Percentiles rank a stretch among this genome's conserved stretches.
Conservation (phyloP, 176 grass and related monocot species). For the Aegilops speltoides region DNA sequence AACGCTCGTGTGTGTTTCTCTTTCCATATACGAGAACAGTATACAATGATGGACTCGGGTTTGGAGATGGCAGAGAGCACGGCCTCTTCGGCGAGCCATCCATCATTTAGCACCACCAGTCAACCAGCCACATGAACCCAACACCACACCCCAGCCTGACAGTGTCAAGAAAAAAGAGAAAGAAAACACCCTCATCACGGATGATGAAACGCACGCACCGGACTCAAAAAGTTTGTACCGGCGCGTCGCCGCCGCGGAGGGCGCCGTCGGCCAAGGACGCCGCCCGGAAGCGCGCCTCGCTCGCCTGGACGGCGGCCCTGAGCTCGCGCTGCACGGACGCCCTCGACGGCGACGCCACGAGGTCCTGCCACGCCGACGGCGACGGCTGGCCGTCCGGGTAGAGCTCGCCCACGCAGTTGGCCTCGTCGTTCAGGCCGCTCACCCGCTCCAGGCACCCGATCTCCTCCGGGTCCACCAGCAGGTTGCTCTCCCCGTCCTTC, state of each 20-base stretch:
- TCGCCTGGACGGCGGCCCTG: slow-evolving; percentile 42
- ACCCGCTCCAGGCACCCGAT: slow-evolving; percentile 66
- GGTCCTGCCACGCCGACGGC: slow-evolving; percentile 43
- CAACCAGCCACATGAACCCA: background rate
- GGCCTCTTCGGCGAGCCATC: background rate
- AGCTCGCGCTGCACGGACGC: slow-evolving; percentile 50
- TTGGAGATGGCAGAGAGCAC: background rate
- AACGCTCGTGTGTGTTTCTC: background rate
- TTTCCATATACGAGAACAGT: no score
- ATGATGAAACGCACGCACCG: background rate
- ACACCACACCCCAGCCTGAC: background rate
- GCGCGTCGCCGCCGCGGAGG: background rate
- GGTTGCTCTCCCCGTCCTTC: slow-evolving; percentile 62
- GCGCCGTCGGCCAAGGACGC: background rate
- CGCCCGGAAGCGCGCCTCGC: slow-evolving; percentile 48
- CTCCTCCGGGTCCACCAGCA: slow-evolving; percentile 67
- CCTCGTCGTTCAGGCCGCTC: slow-evolving; percentile 53
- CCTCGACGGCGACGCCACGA: slow-evolving; percentile 46
- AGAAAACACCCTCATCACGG: background rate
- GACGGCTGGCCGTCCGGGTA: slow-evolving; percentile 37
- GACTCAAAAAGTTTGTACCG: background rate
- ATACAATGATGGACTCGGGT: background rate
- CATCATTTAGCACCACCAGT: background rate
- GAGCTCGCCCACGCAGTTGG: slow-evolving; percentile 64
- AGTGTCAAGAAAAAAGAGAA: background rate